Evolutionary conservation across 371 early-diverging fungal species (phyloP), one percentile per base, ranked within the genome.

Genomic region (Haplosporangium sp.): DNA sequence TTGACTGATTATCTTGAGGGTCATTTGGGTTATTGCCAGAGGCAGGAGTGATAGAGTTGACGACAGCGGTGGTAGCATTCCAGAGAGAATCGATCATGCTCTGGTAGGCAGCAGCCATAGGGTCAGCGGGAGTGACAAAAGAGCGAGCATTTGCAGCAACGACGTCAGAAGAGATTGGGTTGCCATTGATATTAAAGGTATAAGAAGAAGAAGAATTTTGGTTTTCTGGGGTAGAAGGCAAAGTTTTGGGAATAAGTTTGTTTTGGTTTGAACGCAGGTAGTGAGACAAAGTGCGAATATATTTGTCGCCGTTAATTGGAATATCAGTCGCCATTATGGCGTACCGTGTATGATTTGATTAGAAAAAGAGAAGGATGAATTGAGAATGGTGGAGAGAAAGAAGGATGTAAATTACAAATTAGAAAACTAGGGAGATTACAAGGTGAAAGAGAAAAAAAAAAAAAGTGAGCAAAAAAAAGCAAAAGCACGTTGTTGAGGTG

Each of bases 231-330:
- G 35, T 63, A 40, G 40, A 57, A 38, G 50, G 42, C 19, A 35
- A 68, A 42, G 50, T 40, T 56, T 74, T 38, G 65, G 79, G 67
- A 42, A 73, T 67, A 9, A 85, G 70, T 34, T 75, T 58, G 8
- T 72, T 65, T 55, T 89, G 87, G 75, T 91, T 89, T 2, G 86
- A 66, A 71, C 88, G 89, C 15, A 91, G 77, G 75, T 90, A 89
- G 61, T 91, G 88, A 38, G 88, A 83, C 40, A 89, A 76, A 4
- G 90, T 89, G 48, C 88, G 85, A 59, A 91, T 77, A 73, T 87
- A 91, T 67, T 84, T 84, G 63, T 91, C 91, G 67, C 89, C 88
- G 42, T 57, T 55, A 63, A 81, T 81, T 75, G 82, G 66, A 15
- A 56, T 81, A 35, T 81, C 82, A 69, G 72, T 69, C 44, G 44